phyloP scores from a whole-genome alignment of 139 green algal genomes.

The Chlorella sp. region DNA sequence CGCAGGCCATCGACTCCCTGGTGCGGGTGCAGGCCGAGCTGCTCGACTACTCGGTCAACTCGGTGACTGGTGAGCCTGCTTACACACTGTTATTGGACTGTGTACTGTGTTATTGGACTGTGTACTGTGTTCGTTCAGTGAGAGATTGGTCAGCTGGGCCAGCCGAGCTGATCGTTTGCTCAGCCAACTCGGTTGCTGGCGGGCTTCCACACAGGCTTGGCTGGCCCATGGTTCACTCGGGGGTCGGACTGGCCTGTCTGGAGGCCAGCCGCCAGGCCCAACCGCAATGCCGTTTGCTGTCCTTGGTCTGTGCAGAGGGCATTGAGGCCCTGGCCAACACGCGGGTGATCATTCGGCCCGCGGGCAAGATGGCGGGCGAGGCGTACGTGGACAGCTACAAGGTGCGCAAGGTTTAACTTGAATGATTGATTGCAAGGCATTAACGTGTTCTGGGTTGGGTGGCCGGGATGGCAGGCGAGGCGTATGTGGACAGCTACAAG shows the following conservation, averaged over 20 bases:
- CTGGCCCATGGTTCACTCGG: too few relatives aligned
- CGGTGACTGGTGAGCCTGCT: slow-evolving; percentile 56
- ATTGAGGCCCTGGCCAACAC: slow-evolving; percentile 94
- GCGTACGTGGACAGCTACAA: slow-evolving; percentile 55
- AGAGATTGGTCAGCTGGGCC: slow-evolving; percentile 10
- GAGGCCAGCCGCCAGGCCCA: too few relatives aligned
- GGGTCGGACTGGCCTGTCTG: too few relatives aligned
- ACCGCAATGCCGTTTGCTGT: too few relatives aligned
- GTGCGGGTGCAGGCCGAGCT: slow-evolving; percentile 77
- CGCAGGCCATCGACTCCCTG: slow-evolving; percentile 80
- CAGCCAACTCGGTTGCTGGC: slow-evolving; percentile 78
- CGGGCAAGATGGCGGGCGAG: slow-evolving; percentile 52
- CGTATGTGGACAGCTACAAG: slow-evolving; percentile 50
- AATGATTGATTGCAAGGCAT: too few relatives aligned
- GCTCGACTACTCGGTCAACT: slow-evolving; percentile 89
- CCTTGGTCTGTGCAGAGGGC: slow-evolving; percentile 93
- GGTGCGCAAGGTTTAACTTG: background rate
- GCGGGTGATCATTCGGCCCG: slow-evolving; percentile 78
- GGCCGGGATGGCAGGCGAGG: slow-evolving; percentile 54
- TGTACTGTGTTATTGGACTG: too few relatives aligned
- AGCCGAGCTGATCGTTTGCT: slow-evolving; percentile 84
- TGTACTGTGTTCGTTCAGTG: too few relatives aligned
- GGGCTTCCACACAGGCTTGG: too few relatives aligned
- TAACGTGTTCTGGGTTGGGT: too few relatives aligned
- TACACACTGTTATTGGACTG: too few relatives aligned